A percentile compares a stretch with the other conserved stretches of the same genome.
Conservation (phyloP, 2,329 filamentous ascomycete genomes). For the Dactylonectria macrodidyma region DNA sequence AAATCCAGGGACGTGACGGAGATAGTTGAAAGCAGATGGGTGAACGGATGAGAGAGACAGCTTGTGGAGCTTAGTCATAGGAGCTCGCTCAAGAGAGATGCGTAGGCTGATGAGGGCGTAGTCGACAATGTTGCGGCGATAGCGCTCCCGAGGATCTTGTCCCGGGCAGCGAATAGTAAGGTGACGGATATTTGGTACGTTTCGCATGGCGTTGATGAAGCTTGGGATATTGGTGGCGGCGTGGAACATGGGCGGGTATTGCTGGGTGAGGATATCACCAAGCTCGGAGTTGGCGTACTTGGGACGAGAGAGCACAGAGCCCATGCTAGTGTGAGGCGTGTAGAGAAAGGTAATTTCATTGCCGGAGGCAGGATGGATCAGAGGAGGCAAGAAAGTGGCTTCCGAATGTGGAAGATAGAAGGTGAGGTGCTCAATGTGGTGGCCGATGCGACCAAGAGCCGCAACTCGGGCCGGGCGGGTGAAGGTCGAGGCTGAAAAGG, state of each 20-base stretch:
- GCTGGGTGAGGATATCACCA: conserved; percentile 85
- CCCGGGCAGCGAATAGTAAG: conserved; percentile 84
- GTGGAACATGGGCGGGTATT: conserved; percentile 92
- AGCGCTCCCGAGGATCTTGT: conserved; percentile 77
- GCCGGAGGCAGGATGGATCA: conserved; percentile 83
- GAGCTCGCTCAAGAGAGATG: conserved; percentile 83
- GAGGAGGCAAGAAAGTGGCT: conserved; percentile 87
- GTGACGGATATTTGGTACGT: conserved; percentile 79
- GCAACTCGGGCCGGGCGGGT: conserved; percentile 81
- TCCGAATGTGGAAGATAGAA: conserved; percentile 83
- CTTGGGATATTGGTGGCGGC: conserved; percentile 89
- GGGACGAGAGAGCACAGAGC: conserved; percentile 73
- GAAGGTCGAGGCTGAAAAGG: conserved; percentile 82
- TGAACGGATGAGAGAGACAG: conserved; percentile 83
- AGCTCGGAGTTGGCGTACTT: conserved; percentile 87
- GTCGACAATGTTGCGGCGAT: conserved; percentile 85
- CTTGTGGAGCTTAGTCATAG: conserved; percentile 75
- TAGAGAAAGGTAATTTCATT: conserved; percentile 87
- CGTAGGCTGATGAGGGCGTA: conserved; percentile 90
- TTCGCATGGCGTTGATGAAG: conserved; percentile 82
- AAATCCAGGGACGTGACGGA: conserved; percentile 81
- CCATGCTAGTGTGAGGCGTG: conserved; percentile 79
- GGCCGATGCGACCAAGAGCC: conserved; percentile 83
- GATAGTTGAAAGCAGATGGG: conserved; percentile 81
- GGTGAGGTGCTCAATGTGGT: conserved; percentile 82